Evolutionary conservation across 208 protist genomes (phyloP), one percentile per base, ranked within the genome.

Genomic region (Crithidia acanthocephali): DNA sequence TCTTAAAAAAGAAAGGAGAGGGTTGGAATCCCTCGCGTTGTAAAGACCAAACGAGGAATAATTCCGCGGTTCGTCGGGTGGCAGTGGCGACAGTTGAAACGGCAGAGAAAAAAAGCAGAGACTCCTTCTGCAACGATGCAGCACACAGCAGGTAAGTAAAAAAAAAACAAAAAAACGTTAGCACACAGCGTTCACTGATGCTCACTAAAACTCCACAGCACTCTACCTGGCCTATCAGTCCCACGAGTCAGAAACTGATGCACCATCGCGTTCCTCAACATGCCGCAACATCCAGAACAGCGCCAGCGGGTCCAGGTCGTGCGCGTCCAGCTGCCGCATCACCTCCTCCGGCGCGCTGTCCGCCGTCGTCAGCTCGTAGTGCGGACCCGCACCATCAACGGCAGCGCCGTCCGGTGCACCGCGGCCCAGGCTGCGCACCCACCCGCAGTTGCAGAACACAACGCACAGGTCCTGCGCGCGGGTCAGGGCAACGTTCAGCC

Each of bases 401-500:
- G 28, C 10, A 22, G 35, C 44, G 13, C 33, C 47, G 25, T 30
- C 28, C 22, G 30, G 11, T 44, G 20, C 20, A 52, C 51, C 18
- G 37, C 65, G 11, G 45, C 63, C 35, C 20, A 44, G 27, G 72
- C 72, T 60, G 33, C 67, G 33, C 25, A 94, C 61, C 18, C 82
- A 84, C 35, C 61, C 25, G 56, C 30, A 47, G 37, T 93, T 56
- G 22, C 86, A 85, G 67, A 92, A 85, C 25, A 91, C 70, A 2
- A 94, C 32, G 60, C 87, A 92, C 37, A 91, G 65, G 33, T 91
- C 85, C 52, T 78, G 73, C 35, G 91, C 88, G 9, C 96, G 80
- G 15, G 96, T 98, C 58, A 98, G 79, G 33, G 91, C 69, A 23
- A 98, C 96, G 78, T 98, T 97, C 45, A 96, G 80, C 57, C 96